Percentiles rank a stretch among this genome's conserved stretches.
These are phyloP conservation scores for Xanthoconium separans DNA, from an alignment of 1,284 basidiomycete species.

Conservation along the genomic window DNA sequence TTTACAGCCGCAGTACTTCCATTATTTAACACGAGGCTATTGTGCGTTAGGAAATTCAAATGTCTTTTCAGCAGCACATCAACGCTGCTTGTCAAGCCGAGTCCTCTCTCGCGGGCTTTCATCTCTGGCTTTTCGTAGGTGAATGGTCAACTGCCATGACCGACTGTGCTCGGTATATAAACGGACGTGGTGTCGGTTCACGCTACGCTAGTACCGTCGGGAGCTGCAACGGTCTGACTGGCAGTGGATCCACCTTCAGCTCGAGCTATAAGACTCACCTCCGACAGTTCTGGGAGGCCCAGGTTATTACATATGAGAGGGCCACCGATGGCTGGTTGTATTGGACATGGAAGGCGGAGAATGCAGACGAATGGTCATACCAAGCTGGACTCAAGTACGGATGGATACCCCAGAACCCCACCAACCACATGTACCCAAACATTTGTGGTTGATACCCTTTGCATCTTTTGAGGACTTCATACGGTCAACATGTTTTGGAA, in stretches of 20 bases:
- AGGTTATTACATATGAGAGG: constrained; percentile 65
- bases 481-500: neutral
- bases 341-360: constrained; percentile 73
- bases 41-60: constrained; percentile 52
- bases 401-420: constrained; percentile 77
- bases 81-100: constrained; percentile 56
- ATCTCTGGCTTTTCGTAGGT: constrained; percentile 77
- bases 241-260: constrained; percentile 71
- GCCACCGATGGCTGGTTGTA: constrained; percentile 66
- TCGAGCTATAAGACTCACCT: constrained; percentile 82
- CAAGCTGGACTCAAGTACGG: constrained; percentile 74
- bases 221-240: constrained; percentile 72
- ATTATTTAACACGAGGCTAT: neutral
- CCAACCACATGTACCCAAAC: constrained; percentile 45
- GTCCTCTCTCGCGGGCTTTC: constrained; percentile 48
- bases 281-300: constrained; percentile 83
- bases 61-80: constrained; percentile 63
- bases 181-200: constrained; percentile 67
- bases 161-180: constrained; percentile 84
- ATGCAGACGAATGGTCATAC: constrained; percentile 76
- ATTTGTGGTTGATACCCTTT: constrained; percentile 44
- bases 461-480: neutral
- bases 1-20: neutral
- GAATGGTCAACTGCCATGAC: constrained; percentile 85
- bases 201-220: constrained; percentile 82